A percentile compares a stretch with the other conserved stretches of the same genome.
Conservation (phyloP, 192 early-diverging fungal genomes). For the Coemansia sp. region DNA sequence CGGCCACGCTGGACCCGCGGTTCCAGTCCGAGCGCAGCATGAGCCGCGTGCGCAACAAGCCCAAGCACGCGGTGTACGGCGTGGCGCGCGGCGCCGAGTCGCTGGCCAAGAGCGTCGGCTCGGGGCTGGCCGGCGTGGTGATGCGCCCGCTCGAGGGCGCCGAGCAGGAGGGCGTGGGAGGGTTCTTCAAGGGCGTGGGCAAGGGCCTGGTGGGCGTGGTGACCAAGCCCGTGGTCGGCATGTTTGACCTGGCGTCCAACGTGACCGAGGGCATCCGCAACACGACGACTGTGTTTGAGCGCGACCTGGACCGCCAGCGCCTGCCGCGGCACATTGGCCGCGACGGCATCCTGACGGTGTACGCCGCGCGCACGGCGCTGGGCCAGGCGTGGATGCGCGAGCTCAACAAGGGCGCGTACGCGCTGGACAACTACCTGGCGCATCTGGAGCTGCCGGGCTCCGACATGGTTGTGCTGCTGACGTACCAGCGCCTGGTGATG, state of each 20-base stretch:
- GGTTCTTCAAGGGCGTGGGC: conserved; percentile 94
- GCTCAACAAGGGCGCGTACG: conserved; percentile 72
- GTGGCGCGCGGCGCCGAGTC: conserved; percentile 85
- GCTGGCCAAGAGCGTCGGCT: conserved; percentile 76
- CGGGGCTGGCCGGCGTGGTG: conserved; percentile 87
- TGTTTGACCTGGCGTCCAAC: conserved; percentile 92
- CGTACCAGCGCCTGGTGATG: conserved; percentile 74
- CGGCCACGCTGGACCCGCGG: conserved; percentile 88
- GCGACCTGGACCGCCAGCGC: conserved; percentile 80
- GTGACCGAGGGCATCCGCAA: conserved; percentile 93
- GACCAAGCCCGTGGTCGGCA: conserved; percentile 93
- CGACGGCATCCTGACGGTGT: conserved; percentile 79
- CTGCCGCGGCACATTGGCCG: conserved; percentile 81
- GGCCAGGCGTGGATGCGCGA: conserved; percentile 87
- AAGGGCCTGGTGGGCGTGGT: conserved; percentile 91
- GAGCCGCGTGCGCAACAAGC: conserved; percentile 77
- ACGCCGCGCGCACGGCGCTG: conserved; percentile 72
- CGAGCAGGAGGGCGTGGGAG: conserved; percentile 83
- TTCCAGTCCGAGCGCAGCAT: conserved; percentile 86
- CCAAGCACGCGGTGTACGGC: conserved; percentile 86
- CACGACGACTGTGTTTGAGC: conserved; percentile 87
- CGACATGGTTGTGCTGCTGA: conserved; percentile 84
- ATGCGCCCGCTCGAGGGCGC: conserved; percentile 86
- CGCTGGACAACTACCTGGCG: conserved; percentile 80
- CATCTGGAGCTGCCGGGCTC: conserved; percentile 82